Conservation (phyloP, 192 early-diverging fungal species). For the Rhizophagus clarus region DNA sequence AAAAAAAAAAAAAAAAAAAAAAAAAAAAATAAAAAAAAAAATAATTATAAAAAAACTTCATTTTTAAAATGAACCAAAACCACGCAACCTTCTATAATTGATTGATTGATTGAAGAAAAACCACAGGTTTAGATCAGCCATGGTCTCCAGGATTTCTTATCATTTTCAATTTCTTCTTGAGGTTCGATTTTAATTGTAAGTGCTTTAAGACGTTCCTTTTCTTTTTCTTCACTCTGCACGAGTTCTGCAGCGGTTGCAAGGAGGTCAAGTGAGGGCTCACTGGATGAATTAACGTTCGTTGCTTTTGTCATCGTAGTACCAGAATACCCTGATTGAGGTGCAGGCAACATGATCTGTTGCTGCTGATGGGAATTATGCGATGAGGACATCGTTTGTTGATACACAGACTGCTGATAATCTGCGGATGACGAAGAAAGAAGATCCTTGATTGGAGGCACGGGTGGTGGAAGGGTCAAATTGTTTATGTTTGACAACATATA, state of each 20-base stretch:
- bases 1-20: not conserved
- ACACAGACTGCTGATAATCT: not conserved
- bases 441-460: constrained; percentile 19
- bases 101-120: too few relatives aligned
- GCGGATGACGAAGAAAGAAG: not conserved
- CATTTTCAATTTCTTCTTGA: not conserved
- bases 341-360: not conserved
- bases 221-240: constrained; percentile 43
- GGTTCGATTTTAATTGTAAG: not conserved
- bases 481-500: constrained; percentile 10
- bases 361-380: not conserved
- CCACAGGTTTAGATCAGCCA: not conserved
- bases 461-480: not conserved
- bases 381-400: not conserved
- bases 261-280: constrained; percentile 34
- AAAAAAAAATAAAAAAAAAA: not conserved
- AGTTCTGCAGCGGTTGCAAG: constrained; percentile 44
- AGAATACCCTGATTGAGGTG: not conserved
- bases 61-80: too few relatives aligned
- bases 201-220: not conserved
- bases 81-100: too few relatives aligned
- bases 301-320: not conserved
- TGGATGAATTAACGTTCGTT: not conserved
- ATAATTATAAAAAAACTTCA: too few relatives aligned
- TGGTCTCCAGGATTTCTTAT: constrained; percentile 10